Conservation (phyloP, 164 flowering plant genomes). For the Amborella trichopoda region DNA sequence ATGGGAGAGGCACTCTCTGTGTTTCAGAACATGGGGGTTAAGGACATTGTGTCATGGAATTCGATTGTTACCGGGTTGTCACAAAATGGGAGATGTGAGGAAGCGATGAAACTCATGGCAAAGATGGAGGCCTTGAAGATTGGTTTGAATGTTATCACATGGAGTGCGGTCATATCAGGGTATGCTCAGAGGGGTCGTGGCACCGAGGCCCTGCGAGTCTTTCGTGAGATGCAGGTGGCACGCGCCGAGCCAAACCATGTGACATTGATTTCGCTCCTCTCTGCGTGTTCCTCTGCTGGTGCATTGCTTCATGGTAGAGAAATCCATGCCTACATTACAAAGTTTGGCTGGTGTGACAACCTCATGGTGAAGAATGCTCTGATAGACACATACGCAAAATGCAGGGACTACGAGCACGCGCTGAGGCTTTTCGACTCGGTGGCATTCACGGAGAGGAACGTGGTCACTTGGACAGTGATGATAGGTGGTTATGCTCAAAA, state of each 20-base stretch:
- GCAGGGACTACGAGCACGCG: constrained; percentile 24
- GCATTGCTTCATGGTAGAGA: constrained; percentile 54
- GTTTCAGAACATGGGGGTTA: constrained; percentile 38
- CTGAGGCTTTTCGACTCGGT: constrained; percentile 32
- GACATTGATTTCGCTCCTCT: constrained; percentile 57
- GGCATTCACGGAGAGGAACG: constrained; percentile 25
- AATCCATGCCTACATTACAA: constrained; percentile 46
- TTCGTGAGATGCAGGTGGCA: constrained; percentile 40
- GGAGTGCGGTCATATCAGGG: constrained; percentile 80
- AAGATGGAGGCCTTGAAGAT: constrained; percentile 38
- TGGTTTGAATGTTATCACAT: constrained; percentile 57
- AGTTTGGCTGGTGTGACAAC: constrained; percentile 26
- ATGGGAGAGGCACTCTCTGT: constrained; percentile 38
- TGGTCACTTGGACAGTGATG: constrained; percentile 84
- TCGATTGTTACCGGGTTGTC: constrained; percentile 73
- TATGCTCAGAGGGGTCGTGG: constrained; percentile 70
- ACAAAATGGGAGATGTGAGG: constrained; percentile 45
- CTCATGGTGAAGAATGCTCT: constrained; percentile 51
- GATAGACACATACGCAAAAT: constrained; percentile 75
- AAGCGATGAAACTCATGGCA: constrained; percentile 39
- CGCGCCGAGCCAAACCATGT: constrained; percentile 50
- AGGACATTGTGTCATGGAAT: constrained; percentile 82
- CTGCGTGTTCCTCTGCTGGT: constrained; percentile 62
- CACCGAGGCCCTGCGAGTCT: constrained; percentile 41
- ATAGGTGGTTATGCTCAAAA: constrained; percentile 78